These are phyloP conservation scores for Neurospora sp. DNA, from an alignment of 495 filamentous ascomycete genomes.

Conservation along the genomic window DNA sequence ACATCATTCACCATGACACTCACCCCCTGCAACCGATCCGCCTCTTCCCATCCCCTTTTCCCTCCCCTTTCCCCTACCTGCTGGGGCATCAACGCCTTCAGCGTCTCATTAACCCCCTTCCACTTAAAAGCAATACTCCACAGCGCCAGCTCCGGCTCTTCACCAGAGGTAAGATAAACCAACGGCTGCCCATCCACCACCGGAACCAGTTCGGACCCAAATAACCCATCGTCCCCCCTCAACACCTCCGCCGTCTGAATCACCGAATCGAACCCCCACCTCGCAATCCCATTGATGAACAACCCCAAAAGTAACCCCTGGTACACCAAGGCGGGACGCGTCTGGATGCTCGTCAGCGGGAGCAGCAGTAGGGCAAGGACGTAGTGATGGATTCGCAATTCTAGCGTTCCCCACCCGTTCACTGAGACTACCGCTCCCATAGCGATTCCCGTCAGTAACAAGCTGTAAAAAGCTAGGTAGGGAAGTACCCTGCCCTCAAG, in stretches of 20 bases:
- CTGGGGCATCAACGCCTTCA: neutral
- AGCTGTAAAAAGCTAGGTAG: conserved; percentile 60
- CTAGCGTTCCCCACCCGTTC: conserved; percentile 32
- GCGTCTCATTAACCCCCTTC: conserved; percentile 23
- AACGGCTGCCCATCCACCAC: conserved; percentile 37
- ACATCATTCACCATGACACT: conserved; percentile 22
- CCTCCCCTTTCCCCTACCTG: neutral
- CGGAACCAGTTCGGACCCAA: conserved; percentile 59
- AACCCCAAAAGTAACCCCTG: conserved; percentile 84
- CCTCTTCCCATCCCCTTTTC: neutral
- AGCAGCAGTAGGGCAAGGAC: conserved; percentile 74
- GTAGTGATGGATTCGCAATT: conserved; percentile 92
- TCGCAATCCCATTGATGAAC: conserved; percentile 83
- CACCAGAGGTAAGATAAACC: conserved; percentile 27
- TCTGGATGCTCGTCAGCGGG: conserved; percentile 76
- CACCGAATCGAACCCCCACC: conserved; percentile 88
- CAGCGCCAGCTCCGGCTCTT: too few relatives aligned
- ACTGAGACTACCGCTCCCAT: conserved; percentile 57
- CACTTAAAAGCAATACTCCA: conserved; percentile 41
- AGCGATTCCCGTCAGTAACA: conserved; percentile 47
- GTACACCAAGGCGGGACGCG: conserved; percentile 64
- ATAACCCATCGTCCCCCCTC: conserved; percentile 50
- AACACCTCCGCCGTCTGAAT: conserved; percentile 69
- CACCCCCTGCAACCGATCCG: conserved; percentile 7
- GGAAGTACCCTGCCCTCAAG: conserved; percentile 55